phyloP scores from a whole-genome alignment of 495 filamentous ascomycete species.

The Opeltia flavorubescens region DNA sequence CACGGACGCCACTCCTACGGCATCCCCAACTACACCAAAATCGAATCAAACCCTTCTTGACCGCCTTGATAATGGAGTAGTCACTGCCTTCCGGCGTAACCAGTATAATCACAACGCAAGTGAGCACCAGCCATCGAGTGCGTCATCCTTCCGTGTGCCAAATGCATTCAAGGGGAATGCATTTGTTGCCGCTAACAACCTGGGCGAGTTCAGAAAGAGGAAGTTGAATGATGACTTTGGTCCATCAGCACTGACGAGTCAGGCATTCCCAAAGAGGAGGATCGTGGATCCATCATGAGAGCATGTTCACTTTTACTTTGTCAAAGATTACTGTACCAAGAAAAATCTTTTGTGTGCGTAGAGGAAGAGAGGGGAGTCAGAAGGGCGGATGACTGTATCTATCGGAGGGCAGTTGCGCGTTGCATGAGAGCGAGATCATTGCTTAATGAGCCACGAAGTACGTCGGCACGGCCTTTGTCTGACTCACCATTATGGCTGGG shows the following conservation, averaged over 20 bases:
- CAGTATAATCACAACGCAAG: conserved; percentile 54
- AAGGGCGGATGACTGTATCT: background rate
- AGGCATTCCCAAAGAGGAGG: background rate
- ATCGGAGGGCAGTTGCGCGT: background rate
- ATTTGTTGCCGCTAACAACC: background rate
- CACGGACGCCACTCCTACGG: conserved; percentile 28
- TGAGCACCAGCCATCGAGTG: background rate
- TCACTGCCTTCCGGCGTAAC: conserved; percentile 67
- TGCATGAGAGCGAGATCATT: background rate
- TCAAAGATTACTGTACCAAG: too few relatives aligned
- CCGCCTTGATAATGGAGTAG: conserved; percentile 54
- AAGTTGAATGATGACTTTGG: background rate
- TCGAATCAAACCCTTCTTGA: conserved; percentile 40
- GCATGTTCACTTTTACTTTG: too few relatives aligned
- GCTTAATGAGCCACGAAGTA: background rate
- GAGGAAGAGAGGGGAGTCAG: background rate
- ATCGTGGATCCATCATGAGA: background rate
- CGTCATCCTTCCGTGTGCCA: background rate
- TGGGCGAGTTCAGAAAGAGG: background rate
- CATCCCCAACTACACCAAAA: conserved; percentile 35
- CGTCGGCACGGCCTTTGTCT: background rate
- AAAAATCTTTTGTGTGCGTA: background rate
- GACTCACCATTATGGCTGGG: background rate
- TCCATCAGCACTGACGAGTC: background rate
- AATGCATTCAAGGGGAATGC: background rate